Base-by-base conservation (phyloP, 306 rosid genomes). In the Phaseolus lunatus region DNA sequence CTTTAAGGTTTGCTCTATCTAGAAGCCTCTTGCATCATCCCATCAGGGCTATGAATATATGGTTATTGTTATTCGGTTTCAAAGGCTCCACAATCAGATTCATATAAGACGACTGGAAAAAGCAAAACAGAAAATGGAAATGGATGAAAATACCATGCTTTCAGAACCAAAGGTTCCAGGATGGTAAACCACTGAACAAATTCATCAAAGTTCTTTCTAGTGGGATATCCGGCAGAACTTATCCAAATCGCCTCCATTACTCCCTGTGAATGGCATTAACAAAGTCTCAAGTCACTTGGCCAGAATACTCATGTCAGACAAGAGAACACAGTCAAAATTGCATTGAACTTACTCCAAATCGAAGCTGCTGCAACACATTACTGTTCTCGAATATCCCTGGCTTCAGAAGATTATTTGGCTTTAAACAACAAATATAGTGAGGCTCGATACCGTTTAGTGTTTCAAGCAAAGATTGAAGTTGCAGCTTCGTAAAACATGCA, bases 231-330 rank as follows among this genome's bases (percentile, higher is more conserved):
- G 37, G 99, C 97, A 79, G 97, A 90, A 82, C 99, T 95, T 84
- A 95, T 92, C 87, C 99, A 82, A 82, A 95, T 95, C 70, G 99
- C 99, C 85, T 95, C 99, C 99, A 95, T 95, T 72, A 95, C 99
- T 77, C 99, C 99, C 99, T 95, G 78, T 16, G 70, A 77, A 70
- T 31, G 29, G 53, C 44, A 75, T 62, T 41, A 75, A 58, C 22
- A 77, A 67, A 78, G 75, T 73, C 41, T 67, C 24, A 70, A 57
- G 49, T 84, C 65, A 78, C 45, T 39, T 56, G 61, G 68, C 35
- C 49, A 41, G 50, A 61, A 11, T 61, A 35, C n/a, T 59, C 79
- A 49, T 44, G 47, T 56, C 72, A 68, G 70, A 53, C 11, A 43
- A 67, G 7, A 80, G 33, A 77, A 75, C 63, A 49, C 19, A 70